Conservation (phyloP, 352 stramenopile species). For the Phytophthora ohioensis region DNA sequence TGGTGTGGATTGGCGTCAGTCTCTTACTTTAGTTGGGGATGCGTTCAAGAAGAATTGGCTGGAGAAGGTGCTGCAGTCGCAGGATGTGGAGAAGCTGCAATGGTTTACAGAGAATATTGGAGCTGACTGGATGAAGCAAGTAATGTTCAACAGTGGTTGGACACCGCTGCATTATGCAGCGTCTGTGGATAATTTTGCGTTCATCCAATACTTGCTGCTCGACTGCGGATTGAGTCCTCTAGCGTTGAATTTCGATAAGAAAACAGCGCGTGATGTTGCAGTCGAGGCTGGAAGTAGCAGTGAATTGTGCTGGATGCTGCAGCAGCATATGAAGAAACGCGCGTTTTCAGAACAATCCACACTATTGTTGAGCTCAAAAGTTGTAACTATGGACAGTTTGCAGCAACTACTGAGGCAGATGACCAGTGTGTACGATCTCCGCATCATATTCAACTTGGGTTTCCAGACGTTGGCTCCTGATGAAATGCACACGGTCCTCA, state of each 20-base stretch:
- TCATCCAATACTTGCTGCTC: constrained; percentile 23
- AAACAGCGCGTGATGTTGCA: constrained; percentile 14
- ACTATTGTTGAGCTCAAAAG: constrained; percentile 3
- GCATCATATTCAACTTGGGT: constrained; percentile 33
- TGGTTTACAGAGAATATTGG: background rate
- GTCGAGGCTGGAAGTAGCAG: background rate
- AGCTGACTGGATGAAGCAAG: constrained; percentile 12
- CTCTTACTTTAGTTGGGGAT: background rate
- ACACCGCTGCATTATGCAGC: constrained; percentile 18
- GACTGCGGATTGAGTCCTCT: constrained; percentile 23
- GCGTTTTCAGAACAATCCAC: constrained; percentile 15
- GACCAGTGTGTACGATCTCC: constrained; percentile 49
- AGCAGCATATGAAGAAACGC: constrained; percentile 20
- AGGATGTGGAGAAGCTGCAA: constrained; percentile 1
- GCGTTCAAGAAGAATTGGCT: constrained; percentile 5
- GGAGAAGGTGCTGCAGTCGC: constrained; percentile 2
- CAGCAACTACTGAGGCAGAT: constrained; percentile 34
- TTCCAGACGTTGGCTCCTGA: constrained; percentile 2
- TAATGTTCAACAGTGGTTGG: constrained; percentile 13
- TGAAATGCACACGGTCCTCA: constrained; percentile 31
- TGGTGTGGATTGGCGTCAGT: background rate
- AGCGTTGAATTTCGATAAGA: constrained; percentile 1
- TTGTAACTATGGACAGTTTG: constrained; percentile 17
- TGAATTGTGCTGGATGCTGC: constrained; percentile 12
- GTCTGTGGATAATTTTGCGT: background rate